Base-by-base conservation (phyloP, 2,329 filamentous ascomycete species). In the Sordariomycetes sp. region DNA sequence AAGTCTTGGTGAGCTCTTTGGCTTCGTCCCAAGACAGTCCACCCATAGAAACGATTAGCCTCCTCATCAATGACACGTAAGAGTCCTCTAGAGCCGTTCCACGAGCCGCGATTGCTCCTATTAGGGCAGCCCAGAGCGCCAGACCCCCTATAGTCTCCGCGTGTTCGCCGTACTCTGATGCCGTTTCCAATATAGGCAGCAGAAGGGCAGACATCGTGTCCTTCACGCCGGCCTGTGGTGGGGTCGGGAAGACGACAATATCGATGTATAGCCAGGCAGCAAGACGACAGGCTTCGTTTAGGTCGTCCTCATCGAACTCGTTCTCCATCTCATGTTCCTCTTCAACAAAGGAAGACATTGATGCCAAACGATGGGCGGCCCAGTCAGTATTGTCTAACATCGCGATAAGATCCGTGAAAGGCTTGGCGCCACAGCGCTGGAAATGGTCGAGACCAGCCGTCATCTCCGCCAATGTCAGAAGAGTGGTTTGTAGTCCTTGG, bases 231-330 rank as follows among this genome's bases (percentile, higher is more conserved):
- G 30, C 18, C 14, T 21, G 20, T 8, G 12, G 30, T 15, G 17
- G 20, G 17, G 30, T 32, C 12, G 30, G 30, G 20, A 19, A 32
- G 5, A 32, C 23, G 30, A 32, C 20, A 18, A n/a, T 14, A 14
- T 32, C 30, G 20, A 32, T 14, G 18, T 21, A 32, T 5, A 32
- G 30, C 6, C 21, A 20, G 8, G 17, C 30, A 10, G 17, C 30
- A 6, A 32, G 19, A 11, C 17, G 17, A 15, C 30, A 21, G 30
- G 23, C 9, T 20, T 32, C 30, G 19, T 6, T 8, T 12, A 21
- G 20, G 14, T 19, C 30, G 6, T 10, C 7, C 6, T 30, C 15
- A 16, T 29, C 8, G n/a, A n/a, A n/a, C n/a, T n/a, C n/a, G n/a
- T n/a, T n/a, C n/a, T n/a, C n/a, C n/a, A n/a, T n/a, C n/a, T n/a